Evolutionary conservation across 2,329 filamentous ascomycete species (phyloP), one percentile per base, ranked within the genome.

Genomic region (Monosporascus sp.): DNA sequence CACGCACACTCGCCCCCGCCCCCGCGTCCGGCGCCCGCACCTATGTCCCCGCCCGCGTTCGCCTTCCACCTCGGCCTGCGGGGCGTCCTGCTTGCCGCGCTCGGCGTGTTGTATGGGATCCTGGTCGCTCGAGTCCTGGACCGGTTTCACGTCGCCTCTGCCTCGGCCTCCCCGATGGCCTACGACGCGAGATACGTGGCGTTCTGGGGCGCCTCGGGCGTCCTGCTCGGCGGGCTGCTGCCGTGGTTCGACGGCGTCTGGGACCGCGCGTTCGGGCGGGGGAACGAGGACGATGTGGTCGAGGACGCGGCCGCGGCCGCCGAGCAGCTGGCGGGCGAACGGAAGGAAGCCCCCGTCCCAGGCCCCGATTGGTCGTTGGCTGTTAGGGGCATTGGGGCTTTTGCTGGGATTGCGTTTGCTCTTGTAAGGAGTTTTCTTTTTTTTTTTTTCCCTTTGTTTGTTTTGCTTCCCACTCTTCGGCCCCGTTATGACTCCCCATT

Each of bases 181-280:
- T 73, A 74, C 54, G 74, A 78, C 55, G 86, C 84, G 81, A 72
- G 74, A 44, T 96, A 96, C 67, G 74, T 96, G 51, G 72, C 77
- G 0, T 86, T 89, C 57, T 99, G 94, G 93, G 94, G 91, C 1
- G 62, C 86, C 9, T 85, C 86, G 0, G 92, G 91, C 17, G 83
- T 96, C 5, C 76, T 81, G 0, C 72, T 97, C 24, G 94, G 94
- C 6, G 86, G 84, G 53, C 70, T 95, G 49, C 72, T 97, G 53
- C 94, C 94, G 1, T 93, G 86, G 81, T 81, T 96, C 20, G 94
- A 99, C 68, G 74, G 80, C 11, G 68, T 91, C 9, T 94, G 88
- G 83, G 83, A 86, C 55, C 74, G 78, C 44, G 69, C 74, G 7
- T 72, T 78, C 58, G 73, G 74, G 8, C 63, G 67, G 37, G 61